These are phyloP conservation scores for Candida pseudoviswanathii DNA, from an alignment of 1,139 yeast genomes.

Conservation along the genomic window DNA sequence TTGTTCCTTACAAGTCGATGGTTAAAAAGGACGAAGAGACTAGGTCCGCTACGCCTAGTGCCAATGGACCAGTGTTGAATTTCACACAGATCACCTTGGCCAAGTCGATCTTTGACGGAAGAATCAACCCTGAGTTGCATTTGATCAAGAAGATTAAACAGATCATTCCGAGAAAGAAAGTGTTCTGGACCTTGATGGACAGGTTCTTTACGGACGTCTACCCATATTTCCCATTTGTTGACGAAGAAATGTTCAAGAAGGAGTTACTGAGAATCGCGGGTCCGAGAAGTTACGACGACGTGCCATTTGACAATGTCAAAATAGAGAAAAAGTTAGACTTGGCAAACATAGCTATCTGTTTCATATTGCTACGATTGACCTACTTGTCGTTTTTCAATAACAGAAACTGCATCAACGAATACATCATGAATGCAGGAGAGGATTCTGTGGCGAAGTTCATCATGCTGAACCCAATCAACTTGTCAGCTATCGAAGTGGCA, in stretches of 20 bases:
- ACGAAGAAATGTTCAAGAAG: constrained; percentile 29
- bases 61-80: constrained; percentile 5
- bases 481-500: constrained; percentile 49
- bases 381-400: constrained; percentile 40
- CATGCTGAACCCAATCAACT: constrained; percentile 49
- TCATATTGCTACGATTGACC: constrained; percentile 31
- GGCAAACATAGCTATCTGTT: constrained; percentile 34
- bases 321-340: constrained; percentile 36
- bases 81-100: constrained; percentile 24
- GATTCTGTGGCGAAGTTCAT: constrained; percentile 38
- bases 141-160: constrained; percentile 33
- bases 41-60: constrained; percentile 17
- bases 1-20: constrained; percentile 35
- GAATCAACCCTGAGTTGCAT: constrained; percentile 32
- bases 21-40: constrained; percentile 23
- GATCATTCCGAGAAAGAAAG: constrained; percentile 34
- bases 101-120: constrained; percentile 31
- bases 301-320: constrained; percentile 20
- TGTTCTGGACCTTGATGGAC: constrained; percentile 34
- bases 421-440: constrained; percentile 25
- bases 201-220: constrained; percentile 34
- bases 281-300: constrained; percentile 23
- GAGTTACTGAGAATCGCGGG: constrained; percentile 30
- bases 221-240: constrained; percentile 41
- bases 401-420: constrained; percentile 28